Conservation (phyloP, 2,329 filamentous ascomycete genomes). For the Neofusicoccum cordaticola region DNA sequence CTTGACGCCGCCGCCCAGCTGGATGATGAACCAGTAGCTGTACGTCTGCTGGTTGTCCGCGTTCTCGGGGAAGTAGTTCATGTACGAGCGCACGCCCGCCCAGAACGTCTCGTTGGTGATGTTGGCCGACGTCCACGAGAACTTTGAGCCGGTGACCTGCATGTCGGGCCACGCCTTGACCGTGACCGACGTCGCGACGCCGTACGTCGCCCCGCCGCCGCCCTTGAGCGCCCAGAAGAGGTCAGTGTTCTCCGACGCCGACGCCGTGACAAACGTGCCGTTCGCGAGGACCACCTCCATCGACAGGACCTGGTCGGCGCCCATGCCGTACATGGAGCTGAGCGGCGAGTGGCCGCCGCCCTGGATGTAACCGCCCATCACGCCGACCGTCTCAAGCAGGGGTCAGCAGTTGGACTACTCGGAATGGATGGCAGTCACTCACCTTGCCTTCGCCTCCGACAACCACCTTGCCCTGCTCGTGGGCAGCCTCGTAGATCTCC, state of each 20-base stretch:
- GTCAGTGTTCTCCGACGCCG: conserved; percentile 29
- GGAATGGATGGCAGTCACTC: not conserved
- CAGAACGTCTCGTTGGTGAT: conserved; percentile 27
- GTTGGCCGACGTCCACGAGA: conserved; percentile 49
- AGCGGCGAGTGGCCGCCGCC: conserved; percentile 30
- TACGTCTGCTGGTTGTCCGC: conserved; percentile 29
- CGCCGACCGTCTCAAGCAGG: conserved; percentile 30
- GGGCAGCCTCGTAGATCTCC: conserved; percentile 27
- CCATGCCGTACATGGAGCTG: conserved; percentile 25
- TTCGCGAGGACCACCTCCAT: conserved; percentile 33
- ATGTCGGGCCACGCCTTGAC: conserved; percentile 27
- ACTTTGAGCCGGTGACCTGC: conserved; percentile 30
- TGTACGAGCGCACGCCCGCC: conserved; percentile 30
- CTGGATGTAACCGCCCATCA: conserved; percentile 33
- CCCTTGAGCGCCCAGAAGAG: conserved; percentile 37
- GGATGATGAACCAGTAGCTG: conserved; percentile 30
- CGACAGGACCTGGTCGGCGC: conserved; percentile 31
- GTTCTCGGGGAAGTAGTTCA: conserved; percentile 28
- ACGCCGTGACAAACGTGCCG: conserved; percentile 29
- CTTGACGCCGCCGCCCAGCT: conserved; percentile 25
- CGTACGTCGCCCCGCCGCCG: conserved; percentile 35
- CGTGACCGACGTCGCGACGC: conserved; percentile 32
- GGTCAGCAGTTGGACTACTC: not conserved
- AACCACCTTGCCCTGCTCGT: conserved; percentile 23
- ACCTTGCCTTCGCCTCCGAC: conserved; percentile 30